Percentiles rank a stretch among this genome's conserved stretches.
Evolutionary conservation across 768 basidiomycete species (phyloP).

Genomic region (Termitomyces sp.): DNA sequence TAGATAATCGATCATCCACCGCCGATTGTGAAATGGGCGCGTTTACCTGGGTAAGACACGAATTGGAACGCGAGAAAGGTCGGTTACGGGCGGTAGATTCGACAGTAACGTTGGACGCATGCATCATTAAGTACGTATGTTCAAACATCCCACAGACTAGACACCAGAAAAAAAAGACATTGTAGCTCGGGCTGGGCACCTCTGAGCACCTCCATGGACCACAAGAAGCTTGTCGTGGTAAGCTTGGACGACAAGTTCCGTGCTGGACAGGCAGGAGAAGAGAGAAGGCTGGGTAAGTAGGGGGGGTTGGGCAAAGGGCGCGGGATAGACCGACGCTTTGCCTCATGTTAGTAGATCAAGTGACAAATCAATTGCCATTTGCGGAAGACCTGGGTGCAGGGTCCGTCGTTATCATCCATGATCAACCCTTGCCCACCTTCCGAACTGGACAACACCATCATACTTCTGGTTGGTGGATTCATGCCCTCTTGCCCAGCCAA

Average conservation of each 20-base stretch:
- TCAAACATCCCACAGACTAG: no score
- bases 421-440: slow-evolving; percentile 23
- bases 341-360: slow-evolving; percentile 29
- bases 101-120: background rate
- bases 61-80: slow-evolving; percentile 12
- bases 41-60: slow-evolving; percentile 9
- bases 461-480: slow-evolving; percentile 11
- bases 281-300: slow-evolving; percentile 19
- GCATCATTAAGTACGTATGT: background rate
- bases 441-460: slow-evolving; percentile 9
- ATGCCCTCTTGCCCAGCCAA: slow-evolving; percentile 15
- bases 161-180: background rate
- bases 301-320: slow-evolving; percentile 35
- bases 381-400: slow-evolving; percentile 14
- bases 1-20: background rate
- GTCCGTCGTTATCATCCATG: slow-evolving; percentile 19
- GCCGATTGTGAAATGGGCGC: slow-evolving; percentile 8
- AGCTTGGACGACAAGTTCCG: slow-evolving; percentile 4
- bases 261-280: slow-evolving; percentile 4
- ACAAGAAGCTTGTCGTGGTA: background rate
- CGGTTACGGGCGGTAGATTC: background rate
- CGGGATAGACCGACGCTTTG: slow-evolving; percentile 25
- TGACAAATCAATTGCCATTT: slow-evolving; percentile 19
- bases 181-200: background rate
- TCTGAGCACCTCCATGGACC: background rate